Percentiles rank a stretch among this genome's conserved stretches.
These are phyloP conservation scores for Ophiostoma angusticollis DNA, from an alignment of 2,329 filamentous ascomycete species.

Conservation along the genomic window DNA sequence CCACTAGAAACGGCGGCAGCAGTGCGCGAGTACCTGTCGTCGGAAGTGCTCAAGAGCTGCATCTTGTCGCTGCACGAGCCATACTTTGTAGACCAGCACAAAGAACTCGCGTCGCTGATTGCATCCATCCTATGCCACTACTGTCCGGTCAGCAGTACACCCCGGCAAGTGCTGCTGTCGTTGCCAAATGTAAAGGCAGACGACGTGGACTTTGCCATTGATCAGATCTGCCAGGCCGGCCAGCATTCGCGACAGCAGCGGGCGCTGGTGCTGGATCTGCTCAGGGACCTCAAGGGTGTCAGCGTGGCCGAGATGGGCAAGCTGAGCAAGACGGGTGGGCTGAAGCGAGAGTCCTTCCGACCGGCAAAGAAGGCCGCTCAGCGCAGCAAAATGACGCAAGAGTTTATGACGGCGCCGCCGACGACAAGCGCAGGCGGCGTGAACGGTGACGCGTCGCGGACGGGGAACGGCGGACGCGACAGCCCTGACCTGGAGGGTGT, in stretches of 20 bases:
- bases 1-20: slow-evolving; percentile 43
- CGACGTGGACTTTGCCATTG: slow-evolving; percentile 53
- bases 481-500: slow-evolving; percentile 44
- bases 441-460: slow-evolving; percentile 6
- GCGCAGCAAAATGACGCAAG: slow-evolving; percentile 50
- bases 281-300: slow-evolving; percentile 78
- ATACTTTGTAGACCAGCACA: slow-evolving; percentile 93
- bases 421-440: not conserved
- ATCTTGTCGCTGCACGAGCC: slow-evolving; percentile 86
- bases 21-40: slow-evolving; percentile 81
- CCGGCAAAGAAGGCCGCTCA: slow-evolving; percentile 26
- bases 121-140: slow-evolving; percentile 75
- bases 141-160: slow-evolving; percentile 53
- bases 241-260: slow-evolving; percentile 64
- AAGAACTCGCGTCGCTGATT: slow-evolving; percentile 78
- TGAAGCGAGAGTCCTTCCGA: slow-evolving; percentile 17
- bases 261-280: slow-evolving; percentile 66
- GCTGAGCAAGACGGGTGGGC: slow-evolving; percentile 44
- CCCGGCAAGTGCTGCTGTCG: slow-evolving; percentile 61
- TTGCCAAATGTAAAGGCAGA: slow-evolving; percentile 62
- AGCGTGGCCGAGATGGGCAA: slow-evolving; percentile 90
- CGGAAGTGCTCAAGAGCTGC: slow-evolving; percentile 78
- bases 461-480: slow-evolving; percentile 17
- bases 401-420: slow-evolving; percentile 47
- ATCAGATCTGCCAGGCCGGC: slow-evolving; percentile 43